Percentiles rank a stretch among this genome's conserved stretches.
Evolutionary conservation across 305 asterid species (phyloP).

Genomic region (Fraxinus ornus): DNA sequence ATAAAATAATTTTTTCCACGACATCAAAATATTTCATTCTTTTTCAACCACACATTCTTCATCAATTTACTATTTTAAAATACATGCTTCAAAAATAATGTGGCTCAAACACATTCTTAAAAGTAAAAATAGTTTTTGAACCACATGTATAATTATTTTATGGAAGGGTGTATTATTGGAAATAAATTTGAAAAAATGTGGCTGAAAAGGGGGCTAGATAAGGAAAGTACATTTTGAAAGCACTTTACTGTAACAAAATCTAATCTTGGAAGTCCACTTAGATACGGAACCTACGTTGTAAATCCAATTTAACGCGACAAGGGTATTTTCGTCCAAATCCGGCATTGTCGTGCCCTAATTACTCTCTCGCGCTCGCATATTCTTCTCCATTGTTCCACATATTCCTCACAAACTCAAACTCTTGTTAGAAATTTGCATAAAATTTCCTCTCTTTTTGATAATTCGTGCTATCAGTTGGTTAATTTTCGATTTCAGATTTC

Average conservation of each 20-base stretch:
- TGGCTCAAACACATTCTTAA: no score
- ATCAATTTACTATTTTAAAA: no score
- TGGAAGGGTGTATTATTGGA: no score
- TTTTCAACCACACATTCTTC: no score
- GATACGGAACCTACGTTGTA: not conserved
- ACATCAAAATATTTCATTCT: no score
- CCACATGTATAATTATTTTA: no score
- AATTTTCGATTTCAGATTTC: not conserved
- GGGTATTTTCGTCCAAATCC: not conserved
- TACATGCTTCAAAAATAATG: no score
- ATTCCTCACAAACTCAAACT: not conserved
- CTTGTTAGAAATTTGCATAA: not conserved
- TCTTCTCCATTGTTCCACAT: not conserved
- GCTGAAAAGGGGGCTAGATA: not conserved
- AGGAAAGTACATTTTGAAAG: not conserved
- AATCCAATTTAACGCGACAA: not conserved
- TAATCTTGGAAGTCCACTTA: not conserved
- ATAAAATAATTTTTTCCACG: no score
- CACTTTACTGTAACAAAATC: not conserved
- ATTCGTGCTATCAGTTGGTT: not conserved
- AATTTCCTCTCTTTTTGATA: not conserved
- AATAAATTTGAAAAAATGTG: no score
- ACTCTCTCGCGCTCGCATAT: not conserved
- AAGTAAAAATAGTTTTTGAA: no score
- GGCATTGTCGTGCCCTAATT: slow-evolving; percentile 4